Percentiles rank a stretch among this genome's conserved stretches.
phyloP scores from a whole-genome alignment of 2,329 filamentous ascomycete genomes.

The Parascedosporium putredinis region DNA sequence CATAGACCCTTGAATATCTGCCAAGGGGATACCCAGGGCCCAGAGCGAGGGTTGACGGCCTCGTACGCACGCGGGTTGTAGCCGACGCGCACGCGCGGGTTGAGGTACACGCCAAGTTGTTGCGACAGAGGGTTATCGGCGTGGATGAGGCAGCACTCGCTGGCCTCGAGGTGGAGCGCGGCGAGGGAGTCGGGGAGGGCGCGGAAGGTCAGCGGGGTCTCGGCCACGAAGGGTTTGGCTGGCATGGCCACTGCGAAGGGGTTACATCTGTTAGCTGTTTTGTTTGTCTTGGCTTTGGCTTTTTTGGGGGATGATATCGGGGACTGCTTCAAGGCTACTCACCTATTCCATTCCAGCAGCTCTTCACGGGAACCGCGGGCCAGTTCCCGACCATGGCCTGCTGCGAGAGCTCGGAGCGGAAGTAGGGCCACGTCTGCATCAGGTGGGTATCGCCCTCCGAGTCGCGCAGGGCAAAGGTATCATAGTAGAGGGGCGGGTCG shows the following conservation, averaged over 20 bases:
- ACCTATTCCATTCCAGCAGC: constrained; percentile 37
- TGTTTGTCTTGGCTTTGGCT: too few relatives aligned
- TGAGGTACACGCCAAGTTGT: constrained; percentile 51
- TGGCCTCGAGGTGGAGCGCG: constrained; percentile 56
- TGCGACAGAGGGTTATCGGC: constrained; percentile 53
- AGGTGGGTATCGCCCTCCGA: constrained; percentile 36
- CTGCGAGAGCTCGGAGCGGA: constrained; percentile 38
- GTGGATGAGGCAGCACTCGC: constrained; percentile 70
- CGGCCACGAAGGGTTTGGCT: constrained; percentile 42
- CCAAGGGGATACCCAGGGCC: constrained; percentile 34
- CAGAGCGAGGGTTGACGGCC: constrained; percentile 28
- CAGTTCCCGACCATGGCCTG: constrained; percentile 38
- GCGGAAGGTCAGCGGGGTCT: constrained; percentile 44
- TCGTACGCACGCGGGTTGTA: constrained; percentile 47
- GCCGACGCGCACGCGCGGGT: constrained; percentile 58
- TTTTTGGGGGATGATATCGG: too few relatives aligned
- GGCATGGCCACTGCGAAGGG: constrained; percentile 33
- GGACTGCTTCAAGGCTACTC: neutral
- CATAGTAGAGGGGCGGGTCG: constrained; percentile 44
- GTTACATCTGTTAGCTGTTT: too few relatives aligned
- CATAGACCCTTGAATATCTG: constrained; percentile 45
- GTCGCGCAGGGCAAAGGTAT: constrained; percentile 53
- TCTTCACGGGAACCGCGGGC: constrained; percentile 33
- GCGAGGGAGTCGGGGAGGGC: constrained; percentile 54
- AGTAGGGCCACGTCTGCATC: constrained; percentile 50